Percentiles rank a stretch among this genome's conserved stretches.
Conservation (phyloP, 208 protist species). For the Leishmania arabica region DNA sequence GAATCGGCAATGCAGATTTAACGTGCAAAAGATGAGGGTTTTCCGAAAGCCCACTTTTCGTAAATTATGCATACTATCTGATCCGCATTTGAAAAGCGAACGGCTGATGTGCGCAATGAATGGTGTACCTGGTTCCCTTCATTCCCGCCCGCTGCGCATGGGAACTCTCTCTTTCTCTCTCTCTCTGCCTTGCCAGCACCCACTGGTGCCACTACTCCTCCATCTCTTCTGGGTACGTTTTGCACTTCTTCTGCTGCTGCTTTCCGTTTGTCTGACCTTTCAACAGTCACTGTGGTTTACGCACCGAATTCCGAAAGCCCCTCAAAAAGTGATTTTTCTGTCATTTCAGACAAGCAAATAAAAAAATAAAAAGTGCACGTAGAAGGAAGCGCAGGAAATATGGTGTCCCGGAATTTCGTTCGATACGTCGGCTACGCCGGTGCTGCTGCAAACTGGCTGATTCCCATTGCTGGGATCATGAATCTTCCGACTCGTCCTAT, state of each 20-base stretch:
- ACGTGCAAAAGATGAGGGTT: background rate
- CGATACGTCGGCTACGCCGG: constrained; percentile 81
- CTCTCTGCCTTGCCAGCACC: background rate
- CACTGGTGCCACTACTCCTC: background rate
- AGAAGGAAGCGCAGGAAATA: constrained; percentile 21
- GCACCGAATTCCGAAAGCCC: background rate
- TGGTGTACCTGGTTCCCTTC: background rate
- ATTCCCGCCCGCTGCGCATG: background rate
- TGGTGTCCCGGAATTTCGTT: constrained; percentile 75
- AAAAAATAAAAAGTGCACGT: background rate
- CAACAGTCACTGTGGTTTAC: background rate
- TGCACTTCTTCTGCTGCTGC: background rate
- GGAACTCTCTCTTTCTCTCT: background rate
- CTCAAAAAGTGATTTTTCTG: constrained; percentile 11
- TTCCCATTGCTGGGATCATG: constrained; percentile 86
- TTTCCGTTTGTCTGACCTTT: background rate
- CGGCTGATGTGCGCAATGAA: too few species aligned
- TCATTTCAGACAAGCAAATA: background rate
- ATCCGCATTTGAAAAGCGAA: background rate
- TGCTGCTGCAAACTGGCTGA: constrained; percentile 89
- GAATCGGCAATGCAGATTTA: background rate
- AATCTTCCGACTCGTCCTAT: constrained; percentile 81
- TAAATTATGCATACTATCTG: background rate
- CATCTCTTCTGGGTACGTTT: background rate
- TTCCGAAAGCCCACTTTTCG: background rate